These are phyloP conservation scores for Aurifilum marmelostoma DNA, from an alignment of 2,329 filamentous ascomycete species.

Conservation along the genomic window DNA sequence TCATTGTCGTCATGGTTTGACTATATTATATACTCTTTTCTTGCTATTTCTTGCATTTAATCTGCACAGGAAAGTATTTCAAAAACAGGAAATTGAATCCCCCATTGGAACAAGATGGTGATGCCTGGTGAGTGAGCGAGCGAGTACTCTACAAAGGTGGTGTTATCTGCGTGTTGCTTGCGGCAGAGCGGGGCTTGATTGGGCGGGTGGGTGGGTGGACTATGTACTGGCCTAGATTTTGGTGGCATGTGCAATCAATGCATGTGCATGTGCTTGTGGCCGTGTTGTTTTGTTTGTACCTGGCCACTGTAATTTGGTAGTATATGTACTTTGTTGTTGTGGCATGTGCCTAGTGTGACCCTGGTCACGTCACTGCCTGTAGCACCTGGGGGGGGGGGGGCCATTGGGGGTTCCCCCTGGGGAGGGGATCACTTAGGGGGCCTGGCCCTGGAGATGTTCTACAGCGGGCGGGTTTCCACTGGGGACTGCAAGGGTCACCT, in stretches of 20 bases:
- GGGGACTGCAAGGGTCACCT: not conserved
- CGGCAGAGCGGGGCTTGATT: not conserved
- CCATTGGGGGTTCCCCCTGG: too few species aligned
- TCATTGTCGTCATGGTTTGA: not conserved
- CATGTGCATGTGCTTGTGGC: not conserved
- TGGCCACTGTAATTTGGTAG: not conserved
- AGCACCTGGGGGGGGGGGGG: not conserved
- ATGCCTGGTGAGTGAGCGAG: too few species aligned
- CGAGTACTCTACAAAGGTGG: too few species aligned
- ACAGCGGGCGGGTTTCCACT: not conserved
- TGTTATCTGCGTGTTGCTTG: too few species aligned
- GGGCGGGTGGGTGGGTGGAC: too few species aligned
- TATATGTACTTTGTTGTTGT: not conserved
- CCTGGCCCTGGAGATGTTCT: not conserved
- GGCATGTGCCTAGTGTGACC: not conserved
- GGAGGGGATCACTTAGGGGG: not conserved
- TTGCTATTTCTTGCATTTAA: too few species aligned
- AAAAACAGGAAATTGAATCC: not conserved
- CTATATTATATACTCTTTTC: not conserved
- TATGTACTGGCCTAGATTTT: not conserved
- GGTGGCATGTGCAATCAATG: not conserved
- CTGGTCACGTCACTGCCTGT: conserved; percentile 4
- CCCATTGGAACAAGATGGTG: not conserved
- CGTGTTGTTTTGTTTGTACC: not conserved
- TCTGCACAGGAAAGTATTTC: too few species aligned